phyloP scores from a whole-genome alignment of 371 early-diverging fungal species.

The Phascolomyces articulosus region DNA sequence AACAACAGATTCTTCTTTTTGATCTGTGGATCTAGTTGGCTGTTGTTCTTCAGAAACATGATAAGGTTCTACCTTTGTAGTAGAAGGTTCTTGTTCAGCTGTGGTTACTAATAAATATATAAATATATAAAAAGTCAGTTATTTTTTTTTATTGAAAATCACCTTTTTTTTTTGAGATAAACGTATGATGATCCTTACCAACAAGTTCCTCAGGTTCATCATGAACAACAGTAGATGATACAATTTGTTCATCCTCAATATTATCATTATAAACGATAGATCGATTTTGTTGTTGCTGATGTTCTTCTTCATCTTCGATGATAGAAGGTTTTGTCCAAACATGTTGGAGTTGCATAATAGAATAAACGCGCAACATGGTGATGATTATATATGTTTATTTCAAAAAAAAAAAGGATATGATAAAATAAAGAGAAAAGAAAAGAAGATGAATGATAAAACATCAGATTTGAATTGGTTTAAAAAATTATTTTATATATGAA shows the following conservation, averaged over 20 bases:
- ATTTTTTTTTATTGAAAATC: too few relatives aligned
- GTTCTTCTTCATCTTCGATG: neutral
- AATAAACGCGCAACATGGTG: slow-evolving; percentile 19
- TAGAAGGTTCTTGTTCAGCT: too few relatives aligned
- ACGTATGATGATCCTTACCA: neutral
- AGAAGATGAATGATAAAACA: slow-evolving; percentile 20
- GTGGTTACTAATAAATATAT: too few relatives aligned
- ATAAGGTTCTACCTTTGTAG: too few relatives aligned
- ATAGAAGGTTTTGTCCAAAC: slow-evolving; percentile 15
- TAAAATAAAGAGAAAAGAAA: slow-evolving; percentile 21
- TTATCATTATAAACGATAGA: neutral
- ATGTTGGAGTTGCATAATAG: slow-evolving; percentile 16
- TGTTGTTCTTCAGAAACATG: neutral
- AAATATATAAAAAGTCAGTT: too few relatives aligned
- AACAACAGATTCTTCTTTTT: neutral
- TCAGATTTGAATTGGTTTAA: neutral
- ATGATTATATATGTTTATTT: too few relatives aligned
- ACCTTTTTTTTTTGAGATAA: too few relatives aligned
- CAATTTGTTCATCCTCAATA: neutral
- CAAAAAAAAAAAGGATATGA: neutral
- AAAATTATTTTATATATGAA: neutral
- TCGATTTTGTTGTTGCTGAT: neutral
- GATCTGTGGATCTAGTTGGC: neutral
- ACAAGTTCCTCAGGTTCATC: slow-evolving; percentile 3
- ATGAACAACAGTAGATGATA: slow-evolving; percentile 7